Base-by-base conservation (phyloP, 75 land plant genomes). In the Chamaecyparis obtusa region DNA sequence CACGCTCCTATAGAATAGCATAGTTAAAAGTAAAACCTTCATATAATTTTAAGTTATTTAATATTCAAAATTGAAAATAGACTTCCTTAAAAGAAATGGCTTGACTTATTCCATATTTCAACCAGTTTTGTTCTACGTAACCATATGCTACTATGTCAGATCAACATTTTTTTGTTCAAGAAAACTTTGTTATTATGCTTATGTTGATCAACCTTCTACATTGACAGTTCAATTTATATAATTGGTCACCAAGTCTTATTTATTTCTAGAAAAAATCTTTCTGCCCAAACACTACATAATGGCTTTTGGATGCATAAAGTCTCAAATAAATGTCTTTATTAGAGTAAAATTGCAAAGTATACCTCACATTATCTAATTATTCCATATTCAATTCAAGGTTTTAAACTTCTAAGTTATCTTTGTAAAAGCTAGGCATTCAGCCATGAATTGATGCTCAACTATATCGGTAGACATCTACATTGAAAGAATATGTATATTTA, bases 1-100 rank as follows among this genome's bases (percentile, higher is more conserved):
- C 94, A 86, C 89, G 94, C 87, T 94, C 93, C 99, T 97, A 92
- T 36, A 88, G 75, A 69, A 60, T 37, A 37, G 32, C 39, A 27
- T 33, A n/a, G 32, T 49, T 21, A 85, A 44, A 44, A 44, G 46
- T 5, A 5, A 80, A 80, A 24, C 41, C 27, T 27, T 17, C 8
- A 37, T 39, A 21, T 77, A 9, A 27, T 80, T n/a, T 80, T 17
- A 44, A 80, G 11, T 43, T 80, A 80, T 24, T 17, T 49, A 49
- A 49, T 49, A 78, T n/a, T n/a, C n/a, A n/a, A n/a, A n/a, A n/a
- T n/a, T n/a, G n/a, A n/a, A n/a, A n/a, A 16, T 78, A 0, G 0
- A 39, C 11, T 44, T 21, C 27, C 32, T 17, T 44, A 44, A 16
- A 44, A 80, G 9, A 44, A 0, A 6, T 21, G 21, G 67, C 4